phyloP scores from a whole-genome alignment of 306 rosid genomes.

The Lathyrus tuberosus region DNA sequence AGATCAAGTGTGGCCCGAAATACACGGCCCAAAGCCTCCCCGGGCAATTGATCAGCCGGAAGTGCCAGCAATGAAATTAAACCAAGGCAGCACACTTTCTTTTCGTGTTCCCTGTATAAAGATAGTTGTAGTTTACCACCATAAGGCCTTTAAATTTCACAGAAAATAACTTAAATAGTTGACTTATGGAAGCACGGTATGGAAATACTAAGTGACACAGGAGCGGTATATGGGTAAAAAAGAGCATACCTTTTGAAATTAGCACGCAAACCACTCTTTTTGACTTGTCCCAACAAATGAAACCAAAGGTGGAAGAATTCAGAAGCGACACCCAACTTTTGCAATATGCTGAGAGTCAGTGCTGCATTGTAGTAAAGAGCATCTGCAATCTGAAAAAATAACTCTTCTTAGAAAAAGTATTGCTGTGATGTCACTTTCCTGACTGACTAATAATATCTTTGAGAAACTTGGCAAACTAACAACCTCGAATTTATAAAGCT shows the following conservation, averaged over 20 bases:
- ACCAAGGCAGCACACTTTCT: constrained; percentile 95
- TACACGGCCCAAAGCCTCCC: constrained; percentile 86
- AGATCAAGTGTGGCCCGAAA: constrained; percentile 90
- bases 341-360: constrained; percentile 73
- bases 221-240: background rate
- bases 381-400: constrained; percentile 74
- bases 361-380: constrained; percentile 87
- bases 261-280: constrained; percentile 70
- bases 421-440: constrained; percentile 4
- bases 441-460: constrained; percentile 4
- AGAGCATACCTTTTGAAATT: constrained; percentile 74
- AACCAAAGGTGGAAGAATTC: constrained; percentile 91
- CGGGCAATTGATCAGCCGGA: constrained; percentile 76
- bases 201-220: background rate
- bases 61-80: constrained; percentile 78
- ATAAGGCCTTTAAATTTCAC: constrained; percentile 32
- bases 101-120: constrained; percentile 83
- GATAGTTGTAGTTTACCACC: background rate
- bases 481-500: background rate
- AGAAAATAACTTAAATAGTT: background rate
- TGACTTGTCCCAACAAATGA: constrained; percentile 85
- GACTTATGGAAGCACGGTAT: background rate
- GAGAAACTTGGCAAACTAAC: constrained; percentile 37
- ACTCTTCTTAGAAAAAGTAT: constrained; percentile 23
- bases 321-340: constrained; percentile 77